Evolutionary conservation across 352 stramenopile genomes (phyloP).

Genomic region (Ophiocytium majus): DNA sequence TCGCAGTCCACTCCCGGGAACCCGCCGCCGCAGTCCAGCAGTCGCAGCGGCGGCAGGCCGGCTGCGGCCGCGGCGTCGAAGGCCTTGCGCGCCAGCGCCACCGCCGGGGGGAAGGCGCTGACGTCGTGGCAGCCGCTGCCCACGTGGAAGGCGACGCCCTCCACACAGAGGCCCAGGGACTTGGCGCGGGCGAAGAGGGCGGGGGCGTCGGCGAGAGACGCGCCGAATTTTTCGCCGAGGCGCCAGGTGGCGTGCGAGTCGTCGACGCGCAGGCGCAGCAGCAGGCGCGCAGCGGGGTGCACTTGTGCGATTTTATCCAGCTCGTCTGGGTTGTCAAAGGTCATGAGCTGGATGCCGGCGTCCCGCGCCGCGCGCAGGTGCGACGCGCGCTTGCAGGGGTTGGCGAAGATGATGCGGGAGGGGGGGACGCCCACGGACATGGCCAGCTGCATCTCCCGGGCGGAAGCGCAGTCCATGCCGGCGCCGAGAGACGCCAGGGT

Average conservation of each 20-base stretch:
- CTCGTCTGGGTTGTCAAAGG: slow-evolving; percentile 8
- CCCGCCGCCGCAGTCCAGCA: slow-evolving; percentile 18
- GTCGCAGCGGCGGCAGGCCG: neutral
- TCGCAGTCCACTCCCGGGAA: neutral
- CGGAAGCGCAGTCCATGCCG: slow-evolving; percentile 80
- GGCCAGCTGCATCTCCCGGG: slow-evolving; percentile 67
- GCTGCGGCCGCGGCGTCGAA: neutral
- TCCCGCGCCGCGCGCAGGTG: slow-evolving; percentile 44
- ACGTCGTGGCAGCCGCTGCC: slow-evolving; percentile 60
- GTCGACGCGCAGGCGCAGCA: neutral
- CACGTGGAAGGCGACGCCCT: slow-evolving; percentile 82
- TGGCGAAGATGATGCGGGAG: slow-evolving; percentile 80
- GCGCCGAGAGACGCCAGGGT: slow-evolving; percentile 64
- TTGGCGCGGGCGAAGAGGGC: neutral
- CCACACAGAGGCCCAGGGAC: slow-evolving; percentile 67
- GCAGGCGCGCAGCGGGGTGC: neutral
- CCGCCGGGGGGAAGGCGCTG: neutral
- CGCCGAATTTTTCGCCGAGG: slow-evolving; percentile 11
- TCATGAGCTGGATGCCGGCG: neutral
- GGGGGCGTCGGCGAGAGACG: neutral
- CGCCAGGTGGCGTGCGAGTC: neutral
- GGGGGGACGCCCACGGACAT: slow-evolving; percentile 68
- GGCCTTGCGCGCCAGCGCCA: neutral
- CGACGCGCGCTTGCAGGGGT: slow-evolving; percentile 73
- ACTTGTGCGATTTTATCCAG: neutral